phyloP scores from a whole-genome alignment of 768 basidiomycete species.

The Suillus sp. region DNA sequence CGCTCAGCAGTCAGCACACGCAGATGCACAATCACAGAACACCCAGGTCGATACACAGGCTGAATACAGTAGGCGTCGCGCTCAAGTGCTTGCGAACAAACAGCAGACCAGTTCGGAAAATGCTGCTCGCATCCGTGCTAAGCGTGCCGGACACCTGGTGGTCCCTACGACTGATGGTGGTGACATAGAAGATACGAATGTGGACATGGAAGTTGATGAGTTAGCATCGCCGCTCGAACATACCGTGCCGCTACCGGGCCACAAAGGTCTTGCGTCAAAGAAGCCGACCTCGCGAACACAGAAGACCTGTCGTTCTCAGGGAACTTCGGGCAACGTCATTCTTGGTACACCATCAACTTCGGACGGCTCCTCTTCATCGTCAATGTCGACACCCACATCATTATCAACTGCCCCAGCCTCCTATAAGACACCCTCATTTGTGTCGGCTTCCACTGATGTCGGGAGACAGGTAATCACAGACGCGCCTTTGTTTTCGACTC shows the following conservation, averaged over 20 bases:
- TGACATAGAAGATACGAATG: conserved; percentile 10
- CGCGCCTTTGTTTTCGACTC: conserved; percentile 14
- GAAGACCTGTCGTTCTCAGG: conserved; percentile 7
- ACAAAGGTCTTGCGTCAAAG: not conserved
- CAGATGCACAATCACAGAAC: conserved; percentile 15
- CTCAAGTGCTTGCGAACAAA: conserved; percentile 21
- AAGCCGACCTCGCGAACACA: conserved; percentile 3
- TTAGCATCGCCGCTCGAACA: not conserved
- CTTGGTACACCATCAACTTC: conserved; percentile 14
- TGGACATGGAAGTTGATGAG: conserved; percentile 3
- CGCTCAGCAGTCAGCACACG: conserved; percentile 16
- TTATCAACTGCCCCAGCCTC: not conserved
- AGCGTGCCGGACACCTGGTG: conserved; percentile 14
- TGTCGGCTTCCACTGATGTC: conserved; percentile 17
- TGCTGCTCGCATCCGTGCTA: conserved; percentile 30
- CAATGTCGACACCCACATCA: conserved; percentile 2
- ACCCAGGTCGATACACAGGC: conserved; percentile 6
- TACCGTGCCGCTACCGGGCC: conserved; percentile 7
- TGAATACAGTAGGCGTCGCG: conserved; percentile 13
- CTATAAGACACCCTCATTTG: conserved; percentile 11
- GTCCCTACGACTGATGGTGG: not conserved
- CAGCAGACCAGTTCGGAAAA: conserved; percentile 32
- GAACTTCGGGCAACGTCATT: conserved; percentile 24
- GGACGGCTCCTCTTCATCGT: not conserved
- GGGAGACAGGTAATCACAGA: conserved; percentile 16